Evolutionary conservation across 352 stramenopile species (phyloP), one percentile per base, ranked within the genome.

Genomic region (Globisporangium takayamanum): DNA sequence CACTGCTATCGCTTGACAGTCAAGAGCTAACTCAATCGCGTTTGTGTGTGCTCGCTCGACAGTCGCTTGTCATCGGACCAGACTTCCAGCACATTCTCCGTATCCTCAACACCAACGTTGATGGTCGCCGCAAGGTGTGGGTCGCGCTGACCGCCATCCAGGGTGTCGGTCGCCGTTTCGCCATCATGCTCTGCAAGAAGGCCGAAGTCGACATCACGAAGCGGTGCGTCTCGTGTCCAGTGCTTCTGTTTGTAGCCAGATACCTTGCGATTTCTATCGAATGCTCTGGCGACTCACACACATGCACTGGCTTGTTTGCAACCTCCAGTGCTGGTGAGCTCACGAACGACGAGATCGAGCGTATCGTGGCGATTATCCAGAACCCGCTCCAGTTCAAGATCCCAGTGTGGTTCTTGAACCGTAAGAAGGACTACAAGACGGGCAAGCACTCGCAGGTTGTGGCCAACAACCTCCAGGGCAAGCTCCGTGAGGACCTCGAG

Each of bases 81-180:
- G 97, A 99, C 78, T 99, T 99, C 84, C 97, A 99, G 82, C 96
- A 99, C 91, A 99, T 99, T 89, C 92, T 99, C 71, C 97, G 97
- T 99, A 98, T 99, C 83, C 96, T 99, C 70, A 99, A 99, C 87
- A 99, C 97, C 67, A 99, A 99, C 89, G 96, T 99, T 79, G 97
- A 99, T 87, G 97, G 97, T 87, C 97, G 97, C 81, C 89, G 96
- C 70, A 99, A 94, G 78, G 77, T 85, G 55, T 92, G 81, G 84
- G 72, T 92, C 68, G 84, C 84, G 52, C 63, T 94, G 70, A 94
- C 84, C 70, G 67, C 84, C 69, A 89, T 94, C 68, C 76, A 89
- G 70, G 84, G 84, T 90, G 80, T 92, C 51, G 84, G 84, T 75
- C 84, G 81, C 63, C 84, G 84, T 69, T 94, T 94, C 69, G 76